Conservation (phyloP, 306 rosid genomes). For the Prunus fruticosa region DNA sequence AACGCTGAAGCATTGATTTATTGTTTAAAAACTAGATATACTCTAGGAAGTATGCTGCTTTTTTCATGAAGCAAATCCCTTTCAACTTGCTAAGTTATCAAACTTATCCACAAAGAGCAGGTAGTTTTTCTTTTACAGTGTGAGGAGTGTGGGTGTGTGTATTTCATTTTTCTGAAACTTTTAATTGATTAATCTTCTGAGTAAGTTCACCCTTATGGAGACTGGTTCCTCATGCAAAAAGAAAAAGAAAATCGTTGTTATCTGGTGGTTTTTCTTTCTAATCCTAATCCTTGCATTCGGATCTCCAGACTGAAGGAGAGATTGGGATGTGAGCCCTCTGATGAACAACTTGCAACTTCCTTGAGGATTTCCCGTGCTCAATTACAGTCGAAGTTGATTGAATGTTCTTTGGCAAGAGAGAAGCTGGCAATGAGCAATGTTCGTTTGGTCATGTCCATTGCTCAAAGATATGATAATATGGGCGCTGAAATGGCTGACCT, state of each 20-base stretch:
- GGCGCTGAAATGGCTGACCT: slow-evolving; percentile 97
- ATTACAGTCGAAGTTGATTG: slow-evolving; percentile 56
- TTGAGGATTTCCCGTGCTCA: slow-evolving; percentile 71
- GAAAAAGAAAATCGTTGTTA: background rate
- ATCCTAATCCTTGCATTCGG: slow-evolving; percentile 24
- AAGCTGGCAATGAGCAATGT: slow-evolving; percentile 92
- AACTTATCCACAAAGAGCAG: background rate
- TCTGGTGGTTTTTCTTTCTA: background rate
- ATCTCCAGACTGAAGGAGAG: slow-evolving; percentile 68
- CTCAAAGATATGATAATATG: slow-evolving; percentile 86
- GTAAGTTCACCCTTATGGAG: slow-evolving; percentile 1
- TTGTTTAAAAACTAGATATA: background rate
- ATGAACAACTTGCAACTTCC: slow-evolving; percentile 74
- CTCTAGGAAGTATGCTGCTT: background rate
- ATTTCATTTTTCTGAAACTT: background rate
- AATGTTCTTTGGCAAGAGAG: slow-evolving; percentile 84
- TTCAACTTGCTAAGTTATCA: background rate
- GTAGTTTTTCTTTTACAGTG: background rate
- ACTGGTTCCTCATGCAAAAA: background rate
- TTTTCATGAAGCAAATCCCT: background rate
- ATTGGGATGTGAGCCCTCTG: slow-evolving; percentile 88
- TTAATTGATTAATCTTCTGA: background rate
- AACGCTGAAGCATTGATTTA: background rate
- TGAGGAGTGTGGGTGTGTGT: background rate
- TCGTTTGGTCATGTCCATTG: slow-evolving; percentile 90